Percentiles rank a stretch among this genome's conserved stretches.
phyloP scores from a whole-genome alignment of 2,329 filamentous ascomycete species.

The Ceratocystis colombiana region DNA sequence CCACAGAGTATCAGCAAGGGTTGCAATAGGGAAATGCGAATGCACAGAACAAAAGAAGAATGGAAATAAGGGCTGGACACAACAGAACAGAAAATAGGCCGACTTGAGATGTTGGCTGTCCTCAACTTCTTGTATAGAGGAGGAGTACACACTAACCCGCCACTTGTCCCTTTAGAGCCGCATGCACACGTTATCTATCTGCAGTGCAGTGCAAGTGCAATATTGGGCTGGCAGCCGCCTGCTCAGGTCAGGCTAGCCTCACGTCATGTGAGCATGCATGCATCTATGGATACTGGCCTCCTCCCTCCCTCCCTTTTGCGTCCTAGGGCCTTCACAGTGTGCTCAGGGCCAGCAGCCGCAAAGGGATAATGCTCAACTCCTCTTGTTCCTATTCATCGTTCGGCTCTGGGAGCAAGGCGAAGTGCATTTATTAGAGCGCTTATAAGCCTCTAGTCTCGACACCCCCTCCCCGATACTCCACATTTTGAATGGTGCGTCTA shows the following conservation, averaged over 20 bases:
- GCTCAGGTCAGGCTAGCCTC: not conserved
- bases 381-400: not conserved
- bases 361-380: slow-evolving; percentile 4
- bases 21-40: not conserved
- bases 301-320: not conserved
- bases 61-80: not conserved
- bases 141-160: not conserved
- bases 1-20: not conserved
- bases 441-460: not conserved
- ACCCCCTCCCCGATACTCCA: not conserved
- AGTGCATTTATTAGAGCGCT: slow-evolving; percentile 24
- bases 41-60: not conserved
- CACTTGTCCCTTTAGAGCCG: not conserved
- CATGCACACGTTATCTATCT: not conserved
- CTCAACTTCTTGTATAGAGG: slow-evolving; percentile 10
- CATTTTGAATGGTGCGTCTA: slow-evolving; percentile 15
- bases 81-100: not conserved
- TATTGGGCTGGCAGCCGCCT: not conserved
- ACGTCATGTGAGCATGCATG: slow-evolving; percentile 8
- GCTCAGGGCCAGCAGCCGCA: not conserved
- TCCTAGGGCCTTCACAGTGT: not conserved
- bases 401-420: not conserved
- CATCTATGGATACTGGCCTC: not conserved
- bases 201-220: not conserved
- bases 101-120: not conserved